Evolutionary conservation across 176 grass and related monocot genomes (phyloP), one percentile per base, ranked within the genome.

Genomic region (Otatea glauca): DNA sequence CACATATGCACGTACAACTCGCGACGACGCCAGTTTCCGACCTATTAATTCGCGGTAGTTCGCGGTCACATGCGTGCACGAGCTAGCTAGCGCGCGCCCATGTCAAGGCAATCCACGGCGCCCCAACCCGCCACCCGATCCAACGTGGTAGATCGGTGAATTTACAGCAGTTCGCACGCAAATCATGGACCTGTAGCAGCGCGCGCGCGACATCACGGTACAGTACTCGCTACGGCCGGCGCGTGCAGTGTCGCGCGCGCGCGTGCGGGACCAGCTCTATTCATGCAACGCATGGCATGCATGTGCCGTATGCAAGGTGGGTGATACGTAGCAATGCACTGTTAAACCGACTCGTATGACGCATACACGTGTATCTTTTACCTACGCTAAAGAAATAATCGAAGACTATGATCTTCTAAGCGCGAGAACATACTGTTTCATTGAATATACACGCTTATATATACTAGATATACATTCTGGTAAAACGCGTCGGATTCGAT

Each of bases 31-130:
- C 72, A 17, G 9, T 49, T 62, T 60, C 83, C 75, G 27, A 37
- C 39, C 66, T 8, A 60, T 49, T 71, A 70, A 85, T 47, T 85
- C 18, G 7, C 17, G 74, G 83, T 85, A 2, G 74, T 70, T 77
- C 65, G 51, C 75, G 75, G 55, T n/a, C 53, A 71, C 74, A 17
- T 71, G 74, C 17, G 4, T 10, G 11, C 50, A 66, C 29, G 45
- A 24, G 69, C 14, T 37, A 38, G 1, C 63, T 10, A 16, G 9
- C 37, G 14, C 23, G 24, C 4, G 23, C 24, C 60, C 60, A 15
- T 5, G 60, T 37, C 35, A 37, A 37, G 35, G 24, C 24, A 27
- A 27, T 13, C 59, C 13, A 61, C 23, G 23, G 59, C 7, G 56
- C 56, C 37, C 18, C 21, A 38, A 59, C 41, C 56, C 8, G 24